Evolutionary conservation across 2,329 filamentous ascomycete species (phyloP).

Genomic region (Trichoderma simmonsii): DNA sequence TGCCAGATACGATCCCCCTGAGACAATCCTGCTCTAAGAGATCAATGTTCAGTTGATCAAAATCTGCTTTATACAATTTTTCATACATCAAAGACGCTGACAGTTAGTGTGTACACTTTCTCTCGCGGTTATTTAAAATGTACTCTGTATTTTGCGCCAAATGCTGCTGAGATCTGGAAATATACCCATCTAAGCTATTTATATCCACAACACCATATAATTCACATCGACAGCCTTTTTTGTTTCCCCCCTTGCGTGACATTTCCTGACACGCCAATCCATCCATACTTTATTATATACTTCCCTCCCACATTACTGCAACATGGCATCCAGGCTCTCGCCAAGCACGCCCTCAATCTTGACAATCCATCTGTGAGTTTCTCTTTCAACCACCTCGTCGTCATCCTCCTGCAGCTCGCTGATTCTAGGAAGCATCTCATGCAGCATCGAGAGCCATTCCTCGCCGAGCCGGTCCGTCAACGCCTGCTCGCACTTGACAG

Average conservation of each 20-base stretch:
- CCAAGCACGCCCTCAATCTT: slow-evolving; percentile 86
- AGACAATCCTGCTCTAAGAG: no score
- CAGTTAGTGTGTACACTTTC: no score
- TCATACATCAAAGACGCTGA: no score
- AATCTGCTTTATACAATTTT: no score
- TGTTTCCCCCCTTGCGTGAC: neutral
- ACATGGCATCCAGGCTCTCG: slow-evolving; percentile 87
- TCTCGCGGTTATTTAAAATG: neutral
- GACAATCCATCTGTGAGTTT: slow-evolving; percentile 86
- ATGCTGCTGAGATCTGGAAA: neutral
- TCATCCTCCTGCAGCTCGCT: slow-evolving; percentile 96
- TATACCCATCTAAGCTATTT: neutral
- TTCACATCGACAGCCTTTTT: neutral
- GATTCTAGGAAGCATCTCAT: slow-evolving; percentile 95
- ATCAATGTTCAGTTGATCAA: no score
- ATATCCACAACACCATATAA: neutral
- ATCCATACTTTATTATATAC: neutral
- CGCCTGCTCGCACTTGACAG: slow-evolving; percentile 75
- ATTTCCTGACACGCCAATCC: neutral
- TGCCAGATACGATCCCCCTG: neutral
- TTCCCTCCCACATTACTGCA: slow-evolving; percentile 59
- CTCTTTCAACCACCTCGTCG: slow-evolving; percentile 85
- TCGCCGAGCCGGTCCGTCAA: slow-evolving; percentile 80
- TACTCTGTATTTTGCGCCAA: slow-evolving; percentile 1
- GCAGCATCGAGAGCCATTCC: slow-evolving; percentile 86